Evolutionary conservation across 2,329 filamentous ascomycete genomes (phyloP), one percentile per base, ranked within the genome.

Genomic region (Cladosporium oxysporum): DNA sequence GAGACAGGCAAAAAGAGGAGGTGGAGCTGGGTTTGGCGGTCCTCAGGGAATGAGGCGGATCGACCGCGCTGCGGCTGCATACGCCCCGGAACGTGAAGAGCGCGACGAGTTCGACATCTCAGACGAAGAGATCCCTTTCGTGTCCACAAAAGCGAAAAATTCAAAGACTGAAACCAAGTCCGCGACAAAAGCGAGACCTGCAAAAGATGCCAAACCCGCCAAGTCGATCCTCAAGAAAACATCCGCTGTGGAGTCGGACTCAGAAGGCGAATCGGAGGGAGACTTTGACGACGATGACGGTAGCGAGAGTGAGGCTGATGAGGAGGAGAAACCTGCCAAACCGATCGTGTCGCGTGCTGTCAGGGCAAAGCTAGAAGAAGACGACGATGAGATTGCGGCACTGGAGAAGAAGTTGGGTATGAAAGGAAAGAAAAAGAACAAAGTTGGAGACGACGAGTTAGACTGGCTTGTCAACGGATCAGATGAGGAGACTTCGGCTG

Each of bases 381-480:
- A 99, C 66, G 93, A 98, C 73, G 91, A 88, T 2, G 92, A 97
- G 71, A 98, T 99, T 71, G 89, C 90, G 23, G 88, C 88, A 2
- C 81, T 97, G 35, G 95, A 99, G 80, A 93, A 90, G 77, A 96
- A 91, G 74, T 81, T 99, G 3, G 94, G 95, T 0, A 84, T 97
- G 37, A 91, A 89, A 74, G 87, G 88, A 28, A 90, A 90, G 67
- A 96, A 92, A 74, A 89, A 86, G 35, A 88, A 89, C 0, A 90
- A 91, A 70, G 92, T 93, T 71, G 85, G 87, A 23, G 91, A 96
- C 7, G 93, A 97, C 74, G 94, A 93, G 0, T 80, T 98, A 2
- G 92, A 89, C 50, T 90, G 91, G 64, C 78, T 99, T 3, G 80
- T 97, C 23, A 90, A 87, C 10, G 90, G 90, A 1, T 78, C 78